A percentile compares a stretch with the other conserved stretches of the same genome.
Evolutionary conservation across 352 stramenopile species (phyloP).

Genomic region (Phytophthora tentaculata): DNA sequence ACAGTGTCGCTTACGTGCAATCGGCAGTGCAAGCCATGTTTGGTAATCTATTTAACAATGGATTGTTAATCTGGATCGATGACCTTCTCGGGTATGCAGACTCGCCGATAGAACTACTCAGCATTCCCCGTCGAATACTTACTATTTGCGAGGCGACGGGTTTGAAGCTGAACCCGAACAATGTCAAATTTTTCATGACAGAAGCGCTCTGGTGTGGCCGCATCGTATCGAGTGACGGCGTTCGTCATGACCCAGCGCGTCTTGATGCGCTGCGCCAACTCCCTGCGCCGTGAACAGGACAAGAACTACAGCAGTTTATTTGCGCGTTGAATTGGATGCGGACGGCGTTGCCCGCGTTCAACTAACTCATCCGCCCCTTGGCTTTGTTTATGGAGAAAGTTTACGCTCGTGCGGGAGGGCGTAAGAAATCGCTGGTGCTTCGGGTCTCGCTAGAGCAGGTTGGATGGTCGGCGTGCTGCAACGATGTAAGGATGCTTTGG

Average conservation of each 20-base stretch:
- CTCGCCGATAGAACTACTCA: not conserved
- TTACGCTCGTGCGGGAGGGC: not conserved
- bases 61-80: slow-evolving; percentile 3
- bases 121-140: not conserved
- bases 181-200: not conserved
- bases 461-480: not conserved
- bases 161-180: not conserved
- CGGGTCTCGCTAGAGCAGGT: not conserved
- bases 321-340: not conserved
- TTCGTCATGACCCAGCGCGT: not conserved
- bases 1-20: slow-evolving; percentile 5
- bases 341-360: not conserved
- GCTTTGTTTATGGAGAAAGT: not conserved
- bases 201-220: not conserved
- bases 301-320: not conserved
- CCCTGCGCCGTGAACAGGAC: not conserved
- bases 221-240: not conserved
- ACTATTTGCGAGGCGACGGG: not conserved
- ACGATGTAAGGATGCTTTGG: not conserved
- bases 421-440: not conserved
- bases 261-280: not conserved
- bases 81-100: slow-evolving; percentile 14
- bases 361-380: not conserved
- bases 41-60: slow-evolving; percentile 16
- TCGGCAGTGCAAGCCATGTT: slow-evolving; percentile 17